Conservation (phyloP, 73 alveolate species). For the Symbiodinium pilosum region DNA sequence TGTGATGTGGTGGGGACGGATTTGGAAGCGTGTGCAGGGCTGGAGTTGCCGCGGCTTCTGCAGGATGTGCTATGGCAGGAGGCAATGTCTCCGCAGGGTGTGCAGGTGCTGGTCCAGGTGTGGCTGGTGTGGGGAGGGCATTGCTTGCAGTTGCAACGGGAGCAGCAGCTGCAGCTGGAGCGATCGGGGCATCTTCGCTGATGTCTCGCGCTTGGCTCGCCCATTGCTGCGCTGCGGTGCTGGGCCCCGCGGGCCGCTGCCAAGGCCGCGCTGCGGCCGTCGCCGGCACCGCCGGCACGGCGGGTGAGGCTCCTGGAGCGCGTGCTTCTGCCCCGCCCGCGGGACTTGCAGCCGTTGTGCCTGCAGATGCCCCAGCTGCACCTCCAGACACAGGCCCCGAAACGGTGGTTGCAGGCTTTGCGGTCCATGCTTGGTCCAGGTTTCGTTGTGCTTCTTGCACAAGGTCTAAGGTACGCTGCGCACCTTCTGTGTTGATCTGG, state of each 20-base stretch:
- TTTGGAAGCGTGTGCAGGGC: conserved; percentile 15
- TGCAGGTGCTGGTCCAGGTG: background rate
- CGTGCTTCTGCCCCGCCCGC: too few relatives aligned
- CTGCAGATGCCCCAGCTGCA: background rate
- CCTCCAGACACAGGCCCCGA: background rate
- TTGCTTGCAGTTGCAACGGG: too few relatives aligned
- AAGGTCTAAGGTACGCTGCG: conserved; percentile 74
- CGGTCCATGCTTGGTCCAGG: conserved; percentile 65
- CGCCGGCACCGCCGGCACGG: background rate
- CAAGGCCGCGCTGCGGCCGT: conserved; percentile 66
- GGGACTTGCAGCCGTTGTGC: background rate
- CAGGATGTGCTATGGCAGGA: conserved; percentile 43
- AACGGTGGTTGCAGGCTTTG: background rate
- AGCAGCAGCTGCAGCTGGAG: background rate
- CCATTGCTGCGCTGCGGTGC: conserved; percentile 22
- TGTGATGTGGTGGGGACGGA: background rate
- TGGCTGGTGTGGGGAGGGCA: background rate
- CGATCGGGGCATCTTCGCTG: conserved; percentile 42
- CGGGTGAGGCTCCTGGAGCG: background rate
- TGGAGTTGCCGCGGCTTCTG: conserved; percentile 25
- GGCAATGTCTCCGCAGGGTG: conserved; percentile 85
- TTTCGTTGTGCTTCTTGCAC: conserved; percentile 74
- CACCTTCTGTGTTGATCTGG: conserved; percentile 19
- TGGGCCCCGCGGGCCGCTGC: conserved; percentile 25
- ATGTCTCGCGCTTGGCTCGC: conserved; percentile 53